These are phyloP conservation scores for Auriscalpium orientale DNA, from an alignment of 768 basidiomycete genomes.

Conservation along the genomic window DNA sequence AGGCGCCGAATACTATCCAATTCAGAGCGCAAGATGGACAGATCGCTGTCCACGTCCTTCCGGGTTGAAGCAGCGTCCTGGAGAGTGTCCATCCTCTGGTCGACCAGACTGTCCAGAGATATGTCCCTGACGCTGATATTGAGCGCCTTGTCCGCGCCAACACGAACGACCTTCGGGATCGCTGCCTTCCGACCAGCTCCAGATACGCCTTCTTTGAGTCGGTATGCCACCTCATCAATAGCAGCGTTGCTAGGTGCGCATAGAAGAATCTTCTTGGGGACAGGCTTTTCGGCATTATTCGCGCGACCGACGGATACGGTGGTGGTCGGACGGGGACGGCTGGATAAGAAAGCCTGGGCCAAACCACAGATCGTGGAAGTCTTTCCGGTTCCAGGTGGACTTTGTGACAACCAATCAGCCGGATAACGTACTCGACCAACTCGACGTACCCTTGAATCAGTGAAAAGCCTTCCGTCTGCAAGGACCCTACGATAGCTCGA, in stretches of 20 bases:
- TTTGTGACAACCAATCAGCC: slow-evolving; percentile 21
- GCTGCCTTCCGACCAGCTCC: slow-evolving; percentile 44
- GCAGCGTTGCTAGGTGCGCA: slow-evolving; percentile 99
- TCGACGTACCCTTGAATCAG: slow-evolving; percentile 83
- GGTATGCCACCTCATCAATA: slow-evolving; percentile 89
- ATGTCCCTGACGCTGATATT: slow-evolving; percentile 78
- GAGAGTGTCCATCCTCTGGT: slow-evolving; percentile 53
- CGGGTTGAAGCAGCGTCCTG: slow-evolving; percentile 28
- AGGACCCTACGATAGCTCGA: slow-evolving; percentile 70
- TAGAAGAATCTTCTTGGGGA: slow-evolving; percentile 69
- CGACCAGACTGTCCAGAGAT: slow-evolving; percentile 81
- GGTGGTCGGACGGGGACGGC: slow-evolving; percentile 41
- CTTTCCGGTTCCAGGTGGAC: slow-evolving; percentile 97
- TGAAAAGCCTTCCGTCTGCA: slow-evolving; percentile 69
- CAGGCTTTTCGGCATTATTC: slow-evolving; percentile 33
- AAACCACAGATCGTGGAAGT: slow-evolving; percentile 96
- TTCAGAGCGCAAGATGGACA: slow-evolving; percentile 53
- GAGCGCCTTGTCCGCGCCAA: slow-evolving; percentile 71
- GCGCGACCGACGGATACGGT: slow-evolving; percentile 42
- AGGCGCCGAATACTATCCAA: slow-evolving; percentile 60
- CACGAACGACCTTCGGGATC: slow-evolving; percentile 80
- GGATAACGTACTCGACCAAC: neutral
- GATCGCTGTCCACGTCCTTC: slow-evolving; percentile 50
- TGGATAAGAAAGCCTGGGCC: slow-evolving; percentile 74
- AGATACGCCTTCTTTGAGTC: slow-evolving; percentile 74